phyloP scores from a whole-genome alignment of 2,329 filamentous ascomycete species.

The Curvularia lunata region DNA sequence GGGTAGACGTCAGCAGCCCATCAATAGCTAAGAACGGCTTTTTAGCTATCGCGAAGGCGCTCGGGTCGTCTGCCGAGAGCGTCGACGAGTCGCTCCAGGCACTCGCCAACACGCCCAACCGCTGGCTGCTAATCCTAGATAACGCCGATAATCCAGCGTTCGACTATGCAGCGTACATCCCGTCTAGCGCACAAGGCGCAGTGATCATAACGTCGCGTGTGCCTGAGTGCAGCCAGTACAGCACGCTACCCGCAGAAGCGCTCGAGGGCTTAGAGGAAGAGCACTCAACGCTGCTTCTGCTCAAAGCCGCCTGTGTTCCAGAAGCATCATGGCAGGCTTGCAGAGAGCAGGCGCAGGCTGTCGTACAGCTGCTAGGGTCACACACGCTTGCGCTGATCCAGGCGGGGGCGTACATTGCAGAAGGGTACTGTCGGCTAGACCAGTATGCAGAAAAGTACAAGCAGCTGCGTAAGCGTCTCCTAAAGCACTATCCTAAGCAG shows the following conservation, averaged over 20 bases:
- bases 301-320: too few relatives aligned
- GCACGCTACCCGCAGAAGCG: conserved; percentile 11
- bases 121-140: background rate
- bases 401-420: too few relatives aligned
- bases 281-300: too few relatives aligned
- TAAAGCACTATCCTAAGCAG: too few relatives aligned
- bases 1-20: conserved; percentile 36
- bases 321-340: too few relatives aligned
- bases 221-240: conserved; percentile 3
- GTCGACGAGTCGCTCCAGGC: background rate
- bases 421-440: too few relatives aligned
- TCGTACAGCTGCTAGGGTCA: too few relatives aligned
- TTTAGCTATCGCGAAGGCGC: conserved; percentile 24
- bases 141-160: background rate
- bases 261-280: conserved; percentile 20
- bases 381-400: too few relatives aligned
- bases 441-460: too few relatives aligned
- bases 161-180: conserved; percentile 19
- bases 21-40: conserved; percentile 32
- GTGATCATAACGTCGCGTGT: too few relatives aligned
- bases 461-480: too few relatives aligned
- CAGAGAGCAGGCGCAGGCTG: too few relatives aligned
- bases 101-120: background rate
- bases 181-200: conserved; percentile 18
- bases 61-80: background rate